These are phyloP conservation scores for Cordyceps cicadae DNA, from an alignment of 2,329 filamentous ascomycete genomes.

Conservation along the genomic window DNA sequence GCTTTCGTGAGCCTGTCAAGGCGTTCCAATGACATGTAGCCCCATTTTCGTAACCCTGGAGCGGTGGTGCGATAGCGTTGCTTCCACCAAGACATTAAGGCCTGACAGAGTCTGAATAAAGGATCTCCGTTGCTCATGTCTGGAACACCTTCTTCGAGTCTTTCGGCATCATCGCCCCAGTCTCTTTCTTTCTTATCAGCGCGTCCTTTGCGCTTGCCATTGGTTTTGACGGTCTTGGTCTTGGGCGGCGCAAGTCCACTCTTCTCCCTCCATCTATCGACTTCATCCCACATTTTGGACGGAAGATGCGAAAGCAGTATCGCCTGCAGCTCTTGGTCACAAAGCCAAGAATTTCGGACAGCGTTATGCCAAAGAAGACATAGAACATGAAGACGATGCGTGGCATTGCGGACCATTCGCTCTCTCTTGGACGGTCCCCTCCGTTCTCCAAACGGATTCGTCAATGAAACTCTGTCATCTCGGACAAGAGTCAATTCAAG, in stretches of 20 bases:
- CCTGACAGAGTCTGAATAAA: conserved; percentile 64
- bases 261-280: conserved; percentile 64
- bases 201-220: conserved; percentile 9
- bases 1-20: conserved; percentile 66
- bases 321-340: conserved; percentile 66
- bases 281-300: conserved; percentile 58
- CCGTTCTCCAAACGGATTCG: conserved; percentile 56
- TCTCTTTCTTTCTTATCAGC: conserved; percentile 42
- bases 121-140: conserved; percentile 82
- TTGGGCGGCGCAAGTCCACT: conserved; percentile 46
- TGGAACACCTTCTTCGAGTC: conserved; percentile 59
- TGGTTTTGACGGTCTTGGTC: conserved; percentile 10
- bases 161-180: conserved; percentile 63
- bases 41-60: conserved; percentile 78
- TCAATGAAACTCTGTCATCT: conserved; percentile 51
- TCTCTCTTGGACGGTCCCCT: conserved; percentile 84
- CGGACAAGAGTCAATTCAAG: conserved; percentile 63
- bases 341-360: conserved; percentile 74
- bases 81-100: conserved; percentile 80
- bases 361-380: conserved; percentile 84
- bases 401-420: conserved; percentile 64
- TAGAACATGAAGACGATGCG: conserved; percentile 85
- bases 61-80: conserved; percentile 69
- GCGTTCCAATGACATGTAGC: conserved; percentile 72
- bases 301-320: conserved; percentile 68